Evolutionary conservation across 768 basidiomycete genomes (phyloP).

Genomic region (Rhodotorula taiwanensis): DNA sequence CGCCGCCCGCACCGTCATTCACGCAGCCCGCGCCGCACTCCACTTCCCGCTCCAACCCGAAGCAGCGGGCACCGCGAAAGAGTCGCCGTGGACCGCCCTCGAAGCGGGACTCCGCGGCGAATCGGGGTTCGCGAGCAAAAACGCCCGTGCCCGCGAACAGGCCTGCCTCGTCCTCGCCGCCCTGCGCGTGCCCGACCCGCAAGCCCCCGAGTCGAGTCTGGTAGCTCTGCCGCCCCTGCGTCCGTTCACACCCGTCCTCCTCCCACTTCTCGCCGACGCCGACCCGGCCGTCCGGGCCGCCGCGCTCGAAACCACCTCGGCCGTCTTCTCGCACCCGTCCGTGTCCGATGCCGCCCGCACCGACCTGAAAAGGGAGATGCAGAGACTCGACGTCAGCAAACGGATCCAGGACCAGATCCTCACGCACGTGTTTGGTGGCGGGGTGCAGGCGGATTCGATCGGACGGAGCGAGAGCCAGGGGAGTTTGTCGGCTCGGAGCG

Average conservation of each 20-base stretch:
- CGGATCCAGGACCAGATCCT: conserved; percentile 76
- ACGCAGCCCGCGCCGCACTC: conserved; percentile 66
- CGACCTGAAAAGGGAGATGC: conserved; percentile 86
- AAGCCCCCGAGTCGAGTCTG: too few relatives aligned
- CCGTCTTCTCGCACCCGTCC: conserved; percentile 60
- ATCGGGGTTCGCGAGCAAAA: conserved; percentile 72
- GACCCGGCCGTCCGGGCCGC: conserved; percentile 84
- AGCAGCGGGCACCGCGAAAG: not conserved
- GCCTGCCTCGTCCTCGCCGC: conserved; percentile 21
- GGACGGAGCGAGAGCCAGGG: conserved; percentile 20
- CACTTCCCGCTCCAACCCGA: conserved; percentile 47
- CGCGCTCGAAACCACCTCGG: conserved; percentile 69
- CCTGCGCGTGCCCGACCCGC: conserved; percentile 9
- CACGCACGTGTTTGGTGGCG: conserved; percentile 38
- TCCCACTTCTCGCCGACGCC: conserved; percentile 79
- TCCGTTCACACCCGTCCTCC: conserved; percentile 69
- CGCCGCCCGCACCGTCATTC: conserved; percentile 68
- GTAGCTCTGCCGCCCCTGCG: conserved; percentile 54
- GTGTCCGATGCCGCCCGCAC: conserved; percentile 80
- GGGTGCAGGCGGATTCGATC: not conserved
- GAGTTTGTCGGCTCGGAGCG: conserved; percentile 5
- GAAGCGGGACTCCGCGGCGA: conserved; percentile 65
- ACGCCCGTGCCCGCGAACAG: conserved; percentile 69
- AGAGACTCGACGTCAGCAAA: conserved; percentile 69
- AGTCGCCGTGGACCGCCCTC: conserved; percentile 50